A percentile compares a stretch with the other conserved stretches of the same genome.
Evolutionary conservation across 495 filamentous ascomycete genomes (phyloP).

Genomic region (Aspergillus saccharolyticus): DNA sequence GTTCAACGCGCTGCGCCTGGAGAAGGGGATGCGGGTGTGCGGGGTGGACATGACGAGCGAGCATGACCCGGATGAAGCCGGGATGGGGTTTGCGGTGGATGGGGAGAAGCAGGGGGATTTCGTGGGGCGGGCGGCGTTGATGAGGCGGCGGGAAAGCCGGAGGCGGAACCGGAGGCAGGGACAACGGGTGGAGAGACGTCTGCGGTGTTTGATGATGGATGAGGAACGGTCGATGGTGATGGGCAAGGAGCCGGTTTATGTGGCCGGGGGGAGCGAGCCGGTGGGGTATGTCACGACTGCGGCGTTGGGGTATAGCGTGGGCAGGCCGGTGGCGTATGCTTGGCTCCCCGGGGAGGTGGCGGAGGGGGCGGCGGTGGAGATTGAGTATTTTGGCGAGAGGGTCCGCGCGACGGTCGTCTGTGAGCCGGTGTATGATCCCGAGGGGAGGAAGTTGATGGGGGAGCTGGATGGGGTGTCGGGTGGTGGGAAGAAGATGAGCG

Average conservation of each 20-base stretch:
- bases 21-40: constrained; percentile 43
- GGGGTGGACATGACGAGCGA: constrained; percentile 46
- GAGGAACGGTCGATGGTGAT: constrained; percentile 44
- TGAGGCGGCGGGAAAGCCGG: too few species aligned
- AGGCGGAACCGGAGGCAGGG: too few species aligned
- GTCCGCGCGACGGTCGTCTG: constrained; percentile 37
- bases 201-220: constrained; percentile 40
- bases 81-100: constrained; percentile 32
- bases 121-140: constrained; percentile 35
- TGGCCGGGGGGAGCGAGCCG: constrained; percentile 25
- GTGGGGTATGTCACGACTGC: constrained; percentile 47
- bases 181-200: constrained; percentile 27
- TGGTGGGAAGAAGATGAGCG: too few species aligned
- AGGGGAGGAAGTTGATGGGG: too few species aligned
- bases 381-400: constrained; percentile 45
- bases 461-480: too few species aligned
- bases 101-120: constrained; percentile 32
- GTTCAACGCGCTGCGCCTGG: constrained; percentile 44
- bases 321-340: constrained; percentile 43
- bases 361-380: constrained; percentile 36
- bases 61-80: constrained; percentile 46
- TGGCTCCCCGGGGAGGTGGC: constrained; percentile 35
- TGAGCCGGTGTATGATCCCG: constrained; percentile 37
- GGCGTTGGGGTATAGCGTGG: constrained; percentile 43
- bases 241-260: constrained; percentile 48